A percentile compares a stretch with the other conserved stretches of the same genome.
Evolutionary conservation across 345 rosid genomes (phyloP).

Genomic region (Bruguiera parviflora): DNA sequence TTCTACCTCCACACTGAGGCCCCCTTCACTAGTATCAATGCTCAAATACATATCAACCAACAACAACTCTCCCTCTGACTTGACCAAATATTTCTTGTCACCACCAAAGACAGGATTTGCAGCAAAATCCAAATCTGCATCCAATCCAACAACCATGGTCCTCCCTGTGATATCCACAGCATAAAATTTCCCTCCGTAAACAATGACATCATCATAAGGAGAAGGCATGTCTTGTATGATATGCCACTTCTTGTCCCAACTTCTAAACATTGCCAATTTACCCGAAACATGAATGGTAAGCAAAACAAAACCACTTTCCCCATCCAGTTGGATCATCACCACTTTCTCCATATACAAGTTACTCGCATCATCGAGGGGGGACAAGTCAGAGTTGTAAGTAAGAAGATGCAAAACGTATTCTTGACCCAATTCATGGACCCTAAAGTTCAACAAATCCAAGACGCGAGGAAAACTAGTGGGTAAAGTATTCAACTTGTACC

Average conservation of each 20-base stretch:
- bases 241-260: slow-evolving; percentile 59
- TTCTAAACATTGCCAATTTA: slow-evolving; percentile 66
- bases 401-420: slow-evolving; percentile 65
- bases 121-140: slow-evolving; percentile 27
- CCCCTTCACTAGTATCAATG: slow-evolving; percentile 46
- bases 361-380: slow-evolving; percentile 23
- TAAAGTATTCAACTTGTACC: slow-evolving; percentile 29
- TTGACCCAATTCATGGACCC: slow-evolving; percentile 53
- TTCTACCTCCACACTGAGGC: slow-evolving; percentile 29
- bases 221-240: slow-evolving; percentile 70
- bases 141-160: slow-evolving; percentile 51
- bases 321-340: slow-evolving; percentile 41
- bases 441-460: slow-evolving; percentile 41
- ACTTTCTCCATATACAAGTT: slow-evolving; percentile 74
- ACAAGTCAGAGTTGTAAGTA: slow-evolving; percentile 22
- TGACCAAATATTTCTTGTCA: slow-evolving; percentile 83
- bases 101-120: slow-evolving; percentile 69
- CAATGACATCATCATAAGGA: slow-evolving; percentile 79
- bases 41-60: slow-evolving; percentile 80
- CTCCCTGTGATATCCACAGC: slow-evolving; percentile 79
- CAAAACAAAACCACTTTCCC: slow-evolving; percentile 43
- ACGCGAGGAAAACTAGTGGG: slow-evolving; percentile 44
- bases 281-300: slow-evolving; percentile 91
- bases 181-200: slow-evolving; percentile 50
- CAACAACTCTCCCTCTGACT: slow-evolving; percentile 66